Base-by-base conservation (phyloP, 495 filamentous ascomycete species). In the Pyrenula massariospora region DNA sequence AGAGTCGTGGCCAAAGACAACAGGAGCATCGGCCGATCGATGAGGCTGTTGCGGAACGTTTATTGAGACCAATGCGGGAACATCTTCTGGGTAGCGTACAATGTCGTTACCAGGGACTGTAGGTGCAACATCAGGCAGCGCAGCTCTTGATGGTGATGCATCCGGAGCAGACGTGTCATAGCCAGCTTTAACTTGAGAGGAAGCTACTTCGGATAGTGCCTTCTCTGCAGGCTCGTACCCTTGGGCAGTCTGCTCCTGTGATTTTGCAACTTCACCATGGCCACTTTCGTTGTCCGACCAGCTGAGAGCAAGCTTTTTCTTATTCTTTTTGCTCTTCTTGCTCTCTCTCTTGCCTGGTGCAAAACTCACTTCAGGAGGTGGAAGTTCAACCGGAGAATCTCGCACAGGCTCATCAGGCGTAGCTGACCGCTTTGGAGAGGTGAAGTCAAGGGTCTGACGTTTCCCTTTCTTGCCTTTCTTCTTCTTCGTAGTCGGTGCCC, bases 401-500 rank as follows among this genome's bases (percentile, higher is more conserved):
- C 19, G 15, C 24, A 8, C 22, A 31, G 55, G 49, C 23, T 61
- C 56, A 54, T 61, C 63, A n/a, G 42, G 42, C 3, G 50, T 47
- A 19, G 62, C 36, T 50, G 62, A 54, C 54, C 58, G 20, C 50
- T 60, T 60, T 15, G 51, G 53, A 21, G 62, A 59, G 2, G 63
- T 61, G 15, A 57, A n/a, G 15, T 58, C 55, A 57, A 59, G 52
- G 10, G 68, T 67, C 52, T 66, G 64, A 24, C 59, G 60, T 56
- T 69, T 70, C 64, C 68, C 72, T 57, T 72, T 70, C 56, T 70
- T 68, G 55, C 10, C 52, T n/a, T 68, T 63, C 48, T 63, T 65
- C 51, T 57, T 57, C 22, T 57, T 57, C 1, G 55, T 52, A 19
- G 48, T 57, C 25, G 55, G 50, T 53, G 55, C n/a, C 24, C 50